Conservation (phyloP, 805 yeast species). For the Sugiyamaella mastotermitis region DNA sequence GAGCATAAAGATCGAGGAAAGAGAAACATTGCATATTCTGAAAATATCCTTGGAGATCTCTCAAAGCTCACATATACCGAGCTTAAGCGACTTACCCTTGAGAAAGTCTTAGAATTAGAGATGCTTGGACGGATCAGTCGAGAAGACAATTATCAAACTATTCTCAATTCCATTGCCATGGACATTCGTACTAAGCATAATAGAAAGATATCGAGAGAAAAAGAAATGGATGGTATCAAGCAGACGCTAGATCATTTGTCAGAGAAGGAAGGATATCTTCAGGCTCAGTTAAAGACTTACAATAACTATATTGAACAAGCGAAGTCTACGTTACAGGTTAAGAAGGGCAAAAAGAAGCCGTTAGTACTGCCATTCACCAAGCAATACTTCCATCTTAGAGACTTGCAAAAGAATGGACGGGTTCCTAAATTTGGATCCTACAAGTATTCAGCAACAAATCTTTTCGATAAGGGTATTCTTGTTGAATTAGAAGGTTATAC, state of each 20-base stretch:
- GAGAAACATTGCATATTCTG: constrained; percentile 35
- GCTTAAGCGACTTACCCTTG: constrained; percentile 69
- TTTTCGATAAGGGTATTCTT: constrained; percentile 67
- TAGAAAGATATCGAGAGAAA: constrained; percentile 41
- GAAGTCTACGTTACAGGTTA: constrained; percentile 43
- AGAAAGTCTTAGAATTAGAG: constrained; percentile 71
- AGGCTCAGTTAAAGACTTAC: constrained; percentile 37
- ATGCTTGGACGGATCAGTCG: constrained; percentile 57
- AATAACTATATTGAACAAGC: constrained; percentile 46
- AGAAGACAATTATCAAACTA: constrained; percentile 64
- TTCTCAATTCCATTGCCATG: constrained; percentile 75
- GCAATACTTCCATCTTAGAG: constrained; percentile 71
- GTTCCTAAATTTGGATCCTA: constrained; percentile 72
- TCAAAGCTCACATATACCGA: constrained; percentile 52
- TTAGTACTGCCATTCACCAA: constrained; percentile 51
- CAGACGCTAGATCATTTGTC: constrained; percentile 40
- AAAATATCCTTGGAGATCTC: constrained; percentile 45
- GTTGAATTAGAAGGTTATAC: constrained; percentile 49
- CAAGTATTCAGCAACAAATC: constrained; percentile 67
- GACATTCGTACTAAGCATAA: constrained; percentile 62
- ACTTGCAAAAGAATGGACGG: constrained; percentile 57
- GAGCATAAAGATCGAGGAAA: constrained; percentile 34
- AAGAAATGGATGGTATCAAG: constrained; percentile 41
- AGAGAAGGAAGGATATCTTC: constrained; percentile 41
- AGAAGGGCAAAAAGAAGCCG: constrained; percentile 27